phyloP scores from a whole-genome alignment of 306 rosid genomes.

The Trichosanthes truncata region DNA sequence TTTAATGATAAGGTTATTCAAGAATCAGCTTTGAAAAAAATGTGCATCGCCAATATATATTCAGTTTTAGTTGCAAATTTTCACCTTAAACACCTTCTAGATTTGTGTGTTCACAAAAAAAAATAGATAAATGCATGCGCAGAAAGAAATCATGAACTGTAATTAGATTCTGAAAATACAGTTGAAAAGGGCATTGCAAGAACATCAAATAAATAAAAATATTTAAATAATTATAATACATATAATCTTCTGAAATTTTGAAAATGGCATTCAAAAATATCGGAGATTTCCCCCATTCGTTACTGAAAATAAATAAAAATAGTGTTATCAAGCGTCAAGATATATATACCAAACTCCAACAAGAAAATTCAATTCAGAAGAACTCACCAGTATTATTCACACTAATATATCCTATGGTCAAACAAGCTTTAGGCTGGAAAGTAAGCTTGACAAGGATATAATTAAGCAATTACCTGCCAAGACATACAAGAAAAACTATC shows the following conservation, averaged over 20 bases:
- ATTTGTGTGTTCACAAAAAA: not conserved
- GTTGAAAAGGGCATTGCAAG: not conserved
- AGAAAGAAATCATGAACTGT: not conserved
- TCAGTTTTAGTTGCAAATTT: not conserved
- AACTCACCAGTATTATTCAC: not conserved
- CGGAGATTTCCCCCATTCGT: not conserved
- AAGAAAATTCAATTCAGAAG: not conserved
- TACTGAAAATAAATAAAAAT: not conserved
- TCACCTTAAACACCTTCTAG: not conserved
- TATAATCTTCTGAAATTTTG: not conserved
- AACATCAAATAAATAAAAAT: not conserved
- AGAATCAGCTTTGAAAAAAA: not conserved
- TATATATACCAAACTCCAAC: not conserved
- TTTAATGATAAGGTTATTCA: not conserved
- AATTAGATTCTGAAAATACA: not conserved
- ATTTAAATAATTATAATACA: not conserved
- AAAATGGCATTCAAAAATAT: not conserved
- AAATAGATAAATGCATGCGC: not conserved
- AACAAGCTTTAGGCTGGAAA: not conserved
- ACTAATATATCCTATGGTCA: not conserved
- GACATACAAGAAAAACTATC: slow-evolving; percentile 48
- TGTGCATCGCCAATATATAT: not conserved
- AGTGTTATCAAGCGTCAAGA: not conserved
- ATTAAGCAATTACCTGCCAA: slow-evolving; percentile 31
- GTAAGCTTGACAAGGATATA: not conserved